Conservation (phyloP, 306 rosid species). For the Prunus mongolica region DNA sequence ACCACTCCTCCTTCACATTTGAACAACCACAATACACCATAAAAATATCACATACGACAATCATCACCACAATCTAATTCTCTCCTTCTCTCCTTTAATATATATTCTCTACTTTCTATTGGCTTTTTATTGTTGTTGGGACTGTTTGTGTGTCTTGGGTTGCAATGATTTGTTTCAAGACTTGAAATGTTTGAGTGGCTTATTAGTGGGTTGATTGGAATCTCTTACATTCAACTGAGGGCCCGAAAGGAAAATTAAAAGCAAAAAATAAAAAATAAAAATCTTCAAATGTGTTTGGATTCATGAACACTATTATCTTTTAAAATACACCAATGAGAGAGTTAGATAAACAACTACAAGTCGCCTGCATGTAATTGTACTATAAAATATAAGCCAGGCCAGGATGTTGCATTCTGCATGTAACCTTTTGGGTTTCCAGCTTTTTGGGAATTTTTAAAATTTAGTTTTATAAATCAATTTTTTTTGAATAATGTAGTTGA, state of each 20-base stretch:
- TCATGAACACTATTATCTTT: not conserved
- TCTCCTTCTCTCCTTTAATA: too few species aligned
- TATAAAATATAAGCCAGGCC: not conserved
- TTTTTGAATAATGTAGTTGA: too few species aligned
- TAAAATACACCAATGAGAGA: not conserved
- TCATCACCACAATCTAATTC: too few species aligned
- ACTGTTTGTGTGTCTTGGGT: not conserved
- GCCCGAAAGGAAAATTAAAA: not conserved
- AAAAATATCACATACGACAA: too few species aligned
- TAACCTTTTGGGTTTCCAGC: not conserved
- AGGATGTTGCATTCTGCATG: not conserved
- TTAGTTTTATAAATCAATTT: not conserved
- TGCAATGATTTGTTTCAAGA: conserved; percentile 3
- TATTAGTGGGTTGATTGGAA: conserved; percentile 12
- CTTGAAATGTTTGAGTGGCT: conserved; percentile 1
- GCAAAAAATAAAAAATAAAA: not conserved
- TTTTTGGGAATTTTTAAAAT: not conserved
- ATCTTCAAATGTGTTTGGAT: not conserved
- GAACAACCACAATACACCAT: too few species aligned
- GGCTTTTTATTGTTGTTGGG: not conserved
- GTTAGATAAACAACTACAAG: not conserved
- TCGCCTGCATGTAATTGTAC: conserved; percentile 8
- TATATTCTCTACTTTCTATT: not conserved
- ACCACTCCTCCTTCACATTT: too few species aligned
- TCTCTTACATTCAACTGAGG: not conserved